Evolutionary conservation across 345 rosid species (phyloP).

Genomic region (Boechera stricta): DNA sequence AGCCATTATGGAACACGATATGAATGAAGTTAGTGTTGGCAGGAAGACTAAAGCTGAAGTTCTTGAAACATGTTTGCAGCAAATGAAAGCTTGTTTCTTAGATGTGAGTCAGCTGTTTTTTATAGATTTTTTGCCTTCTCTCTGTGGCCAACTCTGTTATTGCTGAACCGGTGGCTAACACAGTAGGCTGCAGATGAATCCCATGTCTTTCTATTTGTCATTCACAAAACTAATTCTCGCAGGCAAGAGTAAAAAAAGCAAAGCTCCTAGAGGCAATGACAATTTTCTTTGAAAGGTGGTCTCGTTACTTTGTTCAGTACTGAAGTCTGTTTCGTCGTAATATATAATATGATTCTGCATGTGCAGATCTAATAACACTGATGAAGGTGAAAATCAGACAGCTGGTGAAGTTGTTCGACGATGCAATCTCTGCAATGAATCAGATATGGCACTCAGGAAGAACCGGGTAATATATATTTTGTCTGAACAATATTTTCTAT

Average conservation of each 20-base stretch:
- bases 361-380: conserved; percentile 65
- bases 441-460: conserved; percentile 86
- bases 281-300: conserved; percentile 86
- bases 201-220: not conserved
- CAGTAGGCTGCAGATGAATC: conserved; percentile 29
- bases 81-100: conserved; percentile 96
- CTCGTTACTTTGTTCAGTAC: conserved; percentile 27
- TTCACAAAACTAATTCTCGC: conserved; percentile 41
- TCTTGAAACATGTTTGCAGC: conserved; percentile 83
- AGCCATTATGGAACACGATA: conserved; percentile 91
- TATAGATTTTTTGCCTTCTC: not conserved
- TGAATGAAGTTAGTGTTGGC: conserved; percentile 94
- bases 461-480: conserved; percentile 61
- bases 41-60: conserved; percentile 81
- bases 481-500: not conserved
- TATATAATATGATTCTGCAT: conserved; percentile 32
- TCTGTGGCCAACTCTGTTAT: not conserved
- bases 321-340: conserved; percentile 25
- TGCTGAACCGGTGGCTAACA: conserved; percentile 6
- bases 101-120: conserved; percentile 67
- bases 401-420: conserved; percentile 71
- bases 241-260: conserved; percentile 78
- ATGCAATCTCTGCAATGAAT: conserved; percentile 80
- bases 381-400: conserved; percentile 61
- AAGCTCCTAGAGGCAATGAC: conserved; percentile 91